phyloP scores from a whole-genome alignment of 228 moss, liverwort and hornwort genomes.

The Sphagnum magellanicum region DNA sequence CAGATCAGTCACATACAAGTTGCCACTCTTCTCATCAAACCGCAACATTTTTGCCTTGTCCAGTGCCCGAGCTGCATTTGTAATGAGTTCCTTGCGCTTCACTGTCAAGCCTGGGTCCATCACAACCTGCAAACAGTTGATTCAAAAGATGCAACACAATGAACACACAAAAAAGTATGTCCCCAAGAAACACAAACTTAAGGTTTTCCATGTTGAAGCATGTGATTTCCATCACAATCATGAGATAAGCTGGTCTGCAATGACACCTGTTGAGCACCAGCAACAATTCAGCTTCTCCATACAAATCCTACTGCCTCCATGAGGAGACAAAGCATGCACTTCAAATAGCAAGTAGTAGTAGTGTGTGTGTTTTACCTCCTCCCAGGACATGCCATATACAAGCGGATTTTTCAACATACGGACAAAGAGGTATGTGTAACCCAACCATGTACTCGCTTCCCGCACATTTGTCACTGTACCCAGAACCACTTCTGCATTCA shows the following conservation, averaged over 20 bases:
- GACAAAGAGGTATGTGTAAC: constrained; percentile 96
- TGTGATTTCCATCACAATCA: too few species aligned
- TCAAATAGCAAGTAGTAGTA: too few species aligned
- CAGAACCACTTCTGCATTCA: constrained; percentile 96
- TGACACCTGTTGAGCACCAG: too few species aligned
- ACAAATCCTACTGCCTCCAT: too few species aligned
- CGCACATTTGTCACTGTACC: constrained; percentile 95
- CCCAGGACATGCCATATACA: constrained; percentile 99
- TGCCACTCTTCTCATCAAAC: constrained; percentile 99
- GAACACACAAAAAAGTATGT: background rate
- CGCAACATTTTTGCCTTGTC: constrained; percentile 99
- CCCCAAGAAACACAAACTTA: background rate
- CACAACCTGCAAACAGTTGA: constrained; percentile 43
- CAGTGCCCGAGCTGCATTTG: constrained; percentile 85
- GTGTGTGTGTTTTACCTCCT: constrained; percentile 49
- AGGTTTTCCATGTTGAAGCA: too few species aligned
- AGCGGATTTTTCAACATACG: constrained; percentile 96
- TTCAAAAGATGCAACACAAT: background rate
- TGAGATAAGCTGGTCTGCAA: too few species aligned
- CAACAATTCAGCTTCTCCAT: too few species aligned
- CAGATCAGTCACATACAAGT: constrained; percentile 88
- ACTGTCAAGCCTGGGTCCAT: constrained; percentile 75
- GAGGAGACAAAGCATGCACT: too few species aligned
- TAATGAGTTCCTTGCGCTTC: constrained; percentile 87
- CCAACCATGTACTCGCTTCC: constrained; percentile 90